Evolutionary conservation across 352 stramenopile genomes (phyloP), one percentile per base, ranked within the genome.

Genomic region (Elongisporangium senticosum): DNA sequence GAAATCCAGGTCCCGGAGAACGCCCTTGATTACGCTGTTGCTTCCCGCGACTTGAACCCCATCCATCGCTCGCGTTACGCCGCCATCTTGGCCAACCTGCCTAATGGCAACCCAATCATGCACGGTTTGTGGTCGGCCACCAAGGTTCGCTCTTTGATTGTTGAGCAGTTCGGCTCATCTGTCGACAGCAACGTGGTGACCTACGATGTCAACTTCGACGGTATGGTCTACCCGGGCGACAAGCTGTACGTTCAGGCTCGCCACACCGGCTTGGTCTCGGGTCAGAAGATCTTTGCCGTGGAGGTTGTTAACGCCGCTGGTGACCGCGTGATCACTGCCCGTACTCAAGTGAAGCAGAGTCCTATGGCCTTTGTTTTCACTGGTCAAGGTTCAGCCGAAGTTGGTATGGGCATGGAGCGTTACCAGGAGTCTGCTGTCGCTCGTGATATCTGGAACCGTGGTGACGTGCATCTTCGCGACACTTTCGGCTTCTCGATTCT

Each of bases 371-470:
- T 94, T 50, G 77, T 94, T 2, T 96, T 96, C 56, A 96, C 86
- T 20, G 87, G 86, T 7, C 87, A 96, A 53, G 87, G 87, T 11
- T 95, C 83, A 20, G 84, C 85, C 24, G 71, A 81, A 14, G 73
- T 91, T 4, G 85, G 85, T 19, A 95, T 96, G 86, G 87, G 87
- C 37, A 96, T 96, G 87, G 83, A 95, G n/a, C 81, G 79, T 2
- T 96, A 95, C 62, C 69, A 83, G 55, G 72, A 83, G 39, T 93
- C 83, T 5, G 37, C 65, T 0, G 65, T 89, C 21, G 86, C 85
- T 19, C 83, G 84, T 26, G 77, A 88, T 4, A 77, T 94, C 50
- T 96, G 87, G 87, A 72, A 96, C 62, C 72, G 72, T 55, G 87
- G 86, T 54, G 83, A 96, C 51, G 40, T 50, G 33, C 83, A 95